Conservation (phyloP, 2,329 filamentous ascomycete species). For the Pseudogymnoascus sp. region DNA sequence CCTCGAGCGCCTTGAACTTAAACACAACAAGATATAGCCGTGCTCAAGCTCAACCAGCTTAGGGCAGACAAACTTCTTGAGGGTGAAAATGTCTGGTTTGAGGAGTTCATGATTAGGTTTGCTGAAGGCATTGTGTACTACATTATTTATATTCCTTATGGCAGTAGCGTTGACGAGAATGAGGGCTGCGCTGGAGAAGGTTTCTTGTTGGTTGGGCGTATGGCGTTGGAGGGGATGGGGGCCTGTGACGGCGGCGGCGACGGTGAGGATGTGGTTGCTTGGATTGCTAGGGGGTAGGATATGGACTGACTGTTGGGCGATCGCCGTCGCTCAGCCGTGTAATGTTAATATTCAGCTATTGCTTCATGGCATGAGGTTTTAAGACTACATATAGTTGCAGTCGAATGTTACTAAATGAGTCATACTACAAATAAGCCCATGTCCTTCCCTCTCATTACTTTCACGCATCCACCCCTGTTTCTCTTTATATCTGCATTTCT, state of each 20-base stretch:
- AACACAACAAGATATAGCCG: neutral
- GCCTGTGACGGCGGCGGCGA: no score
- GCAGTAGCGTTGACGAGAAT: neutral
- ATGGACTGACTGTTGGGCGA: neutral
- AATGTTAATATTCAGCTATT: neutral
- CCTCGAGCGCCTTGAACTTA: neutral
- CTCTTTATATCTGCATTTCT: neutral
- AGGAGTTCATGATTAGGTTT: neutral
- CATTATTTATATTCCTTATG: neutral
- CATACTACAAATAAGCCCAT: neutral
- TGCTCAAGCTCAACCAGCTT: neutral
- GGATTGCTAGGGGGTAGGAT: no score
- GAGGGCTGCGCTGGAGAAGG: neutral
- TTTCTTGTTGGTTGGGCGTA: neutral
- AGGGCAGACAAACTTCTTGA: neutral
- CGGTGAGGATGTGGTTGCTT: no score
- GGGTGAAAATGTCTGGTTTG: neutral
- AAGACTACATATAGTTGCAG: neutral
- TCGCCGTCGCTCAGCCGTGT: neutral
- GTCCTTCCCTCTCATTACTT: neutral
- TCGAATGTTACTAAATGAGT: neutral
- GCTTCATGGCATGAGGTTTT: neutral
- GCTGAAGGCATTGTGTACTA: neutral
- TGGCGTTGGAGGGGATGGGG: neutral
- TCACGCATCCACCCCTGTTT: neutral